Evolutionary conservation across 2,329 filamentous ascomycete genomes (phyloP), one percentile per base, ranked within the genome.

Genomic region (Apiospora phragmitis): DNA sequence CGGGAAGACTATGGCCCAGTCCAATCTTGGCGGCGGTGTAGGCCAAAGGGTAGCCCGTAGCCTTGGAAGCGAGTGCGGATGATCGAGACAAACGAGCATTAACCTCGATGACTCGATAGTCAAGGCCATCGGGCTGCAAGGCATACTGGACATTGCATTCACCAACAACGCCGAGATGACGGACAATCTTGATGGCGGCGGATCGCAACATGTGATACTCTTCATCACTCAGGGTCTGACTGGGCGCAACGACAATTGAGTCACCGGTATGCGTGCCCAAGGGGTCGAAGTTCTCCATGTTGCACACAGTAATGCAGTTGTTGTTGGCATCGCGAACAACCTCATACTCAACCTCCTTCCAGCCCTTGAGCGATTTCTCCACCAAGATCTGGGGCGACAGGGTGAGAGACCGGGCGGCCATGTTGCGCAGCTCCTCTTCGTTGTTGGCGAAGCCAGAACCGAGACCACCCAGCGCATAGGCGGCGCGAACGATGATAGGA

Each of bases 171-270:
- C 95, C 95, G 75, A 99, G 88, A 83, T 99, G 96, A 74, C 96
- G 93, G 77, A 99, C 93, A 79, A 99, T 98, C 88, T 98, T 98
- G 87, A 98, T 98, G 65, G 96, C 94, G 73, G 96, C 95, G 55
- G 94, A 94, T 78, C 96, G 94, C 76, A 99, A 93, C 96, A 99
- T 98, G 87, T 99, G 95, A 82, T 98, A 99, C 83, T 99, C 96
- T 86, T 98, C 96, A 77, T 99, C 96, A 79, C 93, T 97, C 79
- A 99, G 87, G 32, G 96, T 99, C 85, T 99, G 96, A 84, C 93
- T 96, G 67, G 96, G 96, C 51, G 96, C 96, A 72, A 98, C 95
- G 73, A 99, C 96, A 78, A 99, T 99, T 77, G 95, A 98, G 87
- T 99, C 96, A 85, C 96, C 96, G 65, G 96, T 99, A 84, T 99